Base-by-base conservation (phyloP, 371 early-diverging fungal species). In the Mortierella sp. region DNA sequence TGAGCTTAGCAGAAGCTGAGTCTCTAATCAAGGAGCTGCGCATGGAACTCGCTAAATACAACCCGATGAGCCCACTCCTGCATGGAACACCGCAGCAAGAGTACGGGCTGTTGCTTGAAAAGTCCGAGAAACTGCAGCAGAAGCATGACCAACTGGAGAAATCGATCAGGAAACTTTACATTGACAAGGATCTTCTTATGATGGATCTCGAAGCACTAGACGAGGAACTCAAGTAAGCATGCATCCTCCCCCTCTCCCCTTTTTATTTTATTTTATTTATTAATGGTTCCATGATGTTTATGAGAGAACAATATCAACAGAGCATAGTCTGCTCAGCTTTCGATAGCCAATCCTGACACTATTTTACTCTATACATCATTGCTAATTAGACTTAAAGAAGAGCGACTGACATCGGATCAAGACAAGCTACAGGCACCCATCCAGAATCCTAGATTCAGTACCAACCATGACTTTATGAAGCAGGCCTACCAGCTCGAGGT, bases 381-480 rank as follows among this genome's bases (percentile, higher is more conserved):
- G 4, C 4, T 15, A 18, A n/a, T 26, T 55, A 69, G 75, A n/a
- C n/a, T 51, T 7, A 75, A 75, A 28, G 70, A 66, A 43, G 70
- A 75, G 47, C 61, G 63, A 1, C 19, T 63, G 47, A 47, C 62
- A 12, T 48, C 56, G 50, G 59, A 60, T 30, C 51, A 23, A 0
- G 75, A 75, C 30, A 59, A 43, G 18, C 37, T 68, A 18, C 57
- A 61, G 28, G 25, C 61, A n/a, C 50, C 66, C 4, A 66, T 61
- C 1, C 61, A 56, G 11, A 74, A 73, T 19, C 73, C 73, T 29
- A 66, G 80, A 12, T 59, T 73, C 65, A 79, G 80, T 57, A 79
- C 80, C 6, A 70, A 59, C 58, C 80, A 79, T 58, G 80, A 79
- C 21, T 57, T 79, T 29, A 73, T 79, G 80, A 79, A 79, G 60